A percentile compares a stretch with the other conserved stretches of the same genome.
Evolutionary conservation across 768 basidiomycete genomes (phyloP).

Genomic region (Krasilnikovozyma curviuscula): DNA sequence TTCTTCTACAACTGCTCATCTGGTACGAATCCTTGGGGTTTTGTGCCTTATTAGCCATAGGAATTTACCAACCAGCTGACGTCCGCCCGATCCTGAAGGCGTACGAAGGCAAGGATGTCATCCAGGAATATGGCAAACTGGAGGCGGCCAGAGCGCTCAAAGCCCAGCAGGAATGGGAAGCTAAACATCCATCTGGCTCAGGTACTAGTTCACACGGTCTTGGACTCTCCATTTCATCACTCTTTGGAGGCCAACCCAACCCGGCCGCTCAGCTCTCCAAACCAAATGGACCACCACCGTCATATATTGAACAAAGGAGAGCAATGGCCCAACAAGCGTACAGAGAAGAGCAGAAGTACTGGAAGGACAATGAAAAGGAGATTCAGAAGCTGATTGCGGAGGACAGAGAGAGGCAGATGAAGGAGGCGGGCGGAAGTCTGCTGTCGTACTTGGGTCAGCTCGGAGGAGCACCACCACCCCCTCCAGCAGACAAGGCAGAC

Average conservation of each 20-base stretch:
- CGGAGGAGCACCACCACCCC: conserved; percentile 1
- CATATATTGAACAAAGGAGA: conserved; percentile 38
- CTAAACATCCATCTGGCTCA: not conserved
- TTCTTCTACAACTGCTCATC: not conserved
- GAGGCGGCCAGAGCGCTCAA: conserved; percentile 37
- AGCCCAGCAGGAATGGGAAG: conserved; percentile 4
- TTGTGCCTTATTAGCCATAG: conserved; percentile 44
- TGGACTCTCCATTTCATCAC: not conserved
- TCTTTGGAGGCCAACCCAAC: not conserved
- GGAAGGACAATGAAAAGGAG: conserved; percentile 34
- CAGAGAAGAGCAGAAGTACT: conserved; percentile 37
- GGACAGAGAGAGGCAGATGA: conserved; percentile 34
- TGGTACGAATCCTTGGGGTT: conserved; percentile 1
- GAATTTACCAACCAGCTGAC: conserved; percentile 69
- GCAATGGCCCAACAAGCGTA: conserved; percentile 36
- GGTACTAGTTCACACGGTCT: not conserved
- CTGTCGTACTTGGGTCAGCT: conserved; percentile 1
- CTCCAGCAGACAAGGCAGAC: no score
- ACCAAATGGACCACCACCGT: conserved; percentile 3
- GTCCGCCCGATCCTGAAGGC: conserved; percentile 69
- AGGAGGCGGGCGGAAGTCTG: conserved; percentile 29
- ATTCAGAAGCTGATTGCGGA: conserved; percentile 38
- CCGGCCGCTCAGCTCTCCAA: not conserved
- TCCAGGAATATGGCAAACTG: conserved; percentile 67
- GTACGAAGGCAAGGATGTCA: conserved; percentile 73